phyloP scores from a whole-genome alignment of 345 rosid genomes.

The Eucalyptus microcorys region DNA sequence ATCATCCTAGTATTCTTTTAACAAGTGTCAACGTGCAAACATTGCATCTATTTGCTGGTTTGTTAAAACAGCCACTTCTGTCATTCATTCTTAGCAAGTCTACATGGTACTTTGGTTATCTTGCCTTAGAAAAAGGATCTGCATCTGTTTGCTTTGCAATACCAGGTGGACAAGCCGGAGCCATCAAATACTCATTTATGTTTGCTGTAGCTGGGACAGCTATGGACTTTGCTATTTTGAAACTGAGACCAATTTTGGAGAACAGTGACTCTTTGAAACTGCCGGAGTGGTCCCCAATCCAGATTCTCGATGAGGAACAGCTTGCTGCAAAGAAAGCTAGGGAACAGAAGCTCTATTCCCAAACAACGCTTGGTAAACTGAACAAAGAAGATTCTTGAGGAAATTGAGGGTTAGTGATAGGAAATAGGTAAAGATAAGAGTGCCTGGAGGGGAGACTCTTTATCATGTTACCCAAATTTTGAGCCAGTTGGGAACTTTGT shows the following conservation, averaged over 20 bases:
- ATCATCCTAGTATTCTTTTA: not conserved
- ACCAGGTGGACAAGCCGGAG: slow-evolving; percentile 74
- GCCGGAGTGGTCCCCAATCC: slow-evolving; percentile 85
- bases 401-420: not conserved
- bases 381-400: slow-evolving; percentile 55
- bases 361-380: slow-evolving; percentile 32
- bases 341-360: slow-evolving; percentile 35
- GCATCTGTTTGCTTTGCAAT: not conserved
- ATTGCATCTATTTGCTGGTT: not conserved
- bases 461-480: not conserved
- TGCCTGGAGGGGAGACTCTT: not conserved
- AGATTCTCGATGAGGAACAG: slow-evolving; percentile 73
- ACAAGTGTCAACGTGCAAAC: not conserved
- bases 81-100: not conserved
- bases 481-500: not conserved
- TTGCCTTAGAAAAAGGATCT: not conserved
- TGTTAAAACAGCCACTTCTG: not conserved
- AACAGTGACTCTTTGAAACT: slow-evolving; percentile 30
- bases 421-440: not conserved
- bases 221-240: slow-evolving; percentile 38
- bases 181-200: slow-evolving; percentile 55
- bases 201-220: slow-evolving; percentile 57
- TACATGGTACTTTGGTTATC: not conserved
- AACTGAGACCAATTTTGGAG: slow-evolving; percentile 25
- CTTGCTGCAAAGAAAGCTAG: slow-evolving; percentile 60